Evolutionary conservation across 192 early-diverging fungal genomes (phyloP).

Genomic region (Piromyces sp.): DNA sequence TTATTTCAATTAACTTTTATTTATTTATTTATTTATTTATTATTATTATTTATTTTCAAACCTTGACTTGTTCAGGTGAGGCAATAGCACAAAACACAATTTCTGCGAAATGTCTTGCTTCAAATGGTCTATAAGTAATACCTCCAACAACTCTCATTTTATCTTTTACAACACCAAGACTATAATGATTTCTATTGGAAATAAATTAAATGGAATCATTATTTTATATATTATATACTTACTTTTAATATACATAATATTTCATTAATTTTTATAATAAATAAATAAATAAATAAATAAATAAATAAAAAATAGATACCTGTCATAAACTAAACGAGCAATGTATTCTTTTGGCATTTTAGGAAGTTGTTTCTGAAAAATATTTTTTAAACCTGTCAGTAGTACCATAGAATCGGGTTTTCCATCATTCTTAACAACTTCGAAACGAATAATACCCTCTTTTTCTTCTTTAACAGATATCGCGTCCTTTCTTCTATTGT

Average conservation of each 20-base stretch:
- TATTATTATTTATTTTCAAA: slow-evolving; percentile 7
- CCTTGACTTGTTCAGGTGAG: slow-evolving; percentile 78
- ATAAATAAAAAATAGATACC: slow-evolving; percentile 17
- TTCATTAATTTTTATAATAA: too few relatives aligned
- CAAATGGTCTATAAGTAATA: slow-evolving; percentile 87
- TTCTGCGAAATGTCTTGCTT: slow-evolving; percentile 76
- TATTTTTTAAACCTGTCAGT: slow-evolving; percentile 83
- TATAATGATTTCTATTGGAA: slow-evolving; percentile 59
- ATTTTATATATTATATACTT: too few relatives aligned
- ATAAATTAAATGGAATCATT: too few relatives aligned
- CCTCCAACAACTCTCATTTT: slow-evolving; percentile 73
- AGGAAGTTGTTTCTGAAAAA: slow-evolving; percentile 91
- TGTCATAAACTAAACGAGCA: slow-evolving; percentile 82
- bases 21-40: too few relatives aligned
- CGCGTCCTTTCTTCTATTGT: neutral
- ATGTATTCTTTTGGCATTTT: slow-evolving; percentile 99
- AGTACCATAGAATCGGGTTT: slow-evolving; percentile 63
- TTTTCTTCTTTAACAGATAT: neutral
- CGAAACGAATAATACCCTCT: neutral
- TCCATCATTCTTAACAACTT: slow-evolving; percentile 70
- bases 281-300: neutral
- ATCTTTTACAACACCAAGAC: slow-evolving; percentile 57
- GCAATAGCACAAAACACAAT: slow-evolving; percentile 97
- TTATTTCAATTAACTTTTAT: too few relatives aligned
- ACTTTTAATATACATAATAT: too few relatives aligned